A percentile compares a stretch with the other conserved stretches of the same genome.
These are phyloP conservation scores for Tothia fuscella DNA, from an alignment of 2,329 filamentous ascomycete genomes.

Conservation along the genomic window DNA sequence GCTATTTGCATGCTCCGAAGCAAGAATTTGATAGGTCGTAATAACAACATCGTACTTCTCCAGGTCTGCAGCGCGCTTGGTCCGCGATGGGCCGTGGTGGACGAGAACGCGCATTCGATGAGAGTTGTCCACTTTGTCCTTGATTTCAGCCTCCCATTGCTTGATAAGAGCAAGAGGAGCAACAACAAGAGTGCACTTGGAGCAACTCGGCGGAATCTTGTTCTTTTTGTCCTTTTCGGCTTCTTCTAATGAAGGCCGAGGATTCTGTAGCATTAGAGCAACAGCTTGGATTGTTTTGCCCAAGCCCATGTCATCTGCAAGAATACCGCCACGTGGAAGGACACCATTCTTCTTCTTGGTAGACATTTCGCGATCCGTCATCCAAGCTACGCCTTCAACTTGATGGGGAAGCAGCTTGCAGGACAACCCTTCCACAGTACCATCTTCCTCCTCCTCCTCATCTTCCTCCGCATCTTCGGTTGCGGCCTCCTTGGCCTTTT, in stretches of 20 bases:
- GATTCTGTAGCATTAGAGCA: constrained; percentile 73
- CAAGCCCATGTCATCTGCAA: constrained; percentile 94
- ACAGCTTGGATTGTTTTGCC: constrained; percentile 95
- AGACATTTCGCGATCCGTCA: constrained; percentile 84
- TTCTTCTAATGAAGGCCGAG: constrained; percentile 44
- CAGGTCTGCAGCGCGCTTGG: constrained; percentile 65
- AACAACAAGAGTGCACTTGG: constrained; percentile 78
- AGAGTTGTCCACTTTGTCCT: constrained; percentile 59
- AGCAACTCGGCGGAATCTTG: constrained; percentile 55
- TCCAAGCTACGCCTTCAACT: constrained; percentile 87
- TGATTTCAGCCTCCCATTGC: constrained; percentile 93
- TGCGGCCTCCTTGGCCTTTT: constrained; percentile 41
- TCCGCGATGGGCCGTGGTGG: constrained; percentile 79
- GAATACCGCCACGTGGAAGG: constrained; percentile 81
- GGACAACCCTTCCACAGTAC: constrained; percentile 64
- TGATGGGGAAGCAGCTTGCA: constrained; percentile 89
- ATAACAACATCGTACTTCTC: constrained; percentile 88
- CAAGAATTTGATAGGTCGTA: constrained; percentile 90
- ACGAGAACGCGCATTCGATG: constrained; percentile 71
- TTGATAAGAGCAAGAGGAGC: constrained; percentile 89
- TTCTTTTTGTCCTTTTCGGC: constrained; percentile 39
- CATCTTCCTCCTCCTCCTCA: constrained; percentile 43
- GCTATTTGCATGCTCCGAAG: constrained; percentile 72
- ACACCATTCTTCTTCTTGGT: constrained; percentile 65
- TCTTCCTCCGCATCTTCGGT: constrained; percentile 26